Evolutionary conservation across 2,329 filamentous ascomycete genomes (phyloP).

Genomic region (Dothidotthia symphoricarpi): DNA sequence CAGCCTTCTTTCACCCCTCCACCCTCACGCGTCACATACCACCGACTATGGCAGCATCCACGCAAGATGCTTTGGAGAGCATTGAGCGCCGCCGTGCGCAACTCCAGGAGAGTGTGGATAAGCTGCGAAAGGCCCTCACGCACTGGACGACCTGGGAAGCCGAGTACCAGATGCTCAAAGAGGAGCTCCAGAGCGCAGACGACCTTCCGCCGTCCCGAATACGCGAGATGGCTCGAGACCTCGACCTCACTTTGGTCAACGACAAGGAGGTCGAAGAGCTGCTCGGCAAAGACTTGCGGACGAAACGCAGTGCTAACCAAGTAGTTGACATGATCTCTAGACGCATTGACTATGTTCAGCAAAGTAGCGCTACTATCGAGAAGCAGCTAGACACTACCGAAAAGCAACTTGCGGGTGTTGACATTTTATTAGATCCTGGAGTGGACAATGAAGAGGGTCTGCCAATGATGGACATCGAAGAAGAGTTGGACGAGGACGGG

Average conservation of each 20-base stretch:
- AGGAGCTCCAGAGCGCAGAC: conserved; percentile 63
- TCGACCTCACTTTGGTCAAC: conserved; percentile 64
- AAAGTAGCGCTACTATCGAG: conserved; percentile 72
- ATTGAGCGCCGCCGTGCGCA: conserved; percentile 72
- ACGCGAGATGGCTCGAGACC: conserved; percentile 54
- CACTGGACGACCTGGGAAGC: conserved; percentile 91
- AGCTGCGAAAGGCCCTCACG: conserved; percentile 71
- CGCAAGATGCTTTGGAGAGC: conserved; percentile 57
- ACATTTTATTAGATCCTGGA: conserved; percentile 60
- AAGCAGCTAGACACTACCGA: conserved; percentile 70
- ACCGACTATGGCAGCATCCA: conserved; percentile 25
- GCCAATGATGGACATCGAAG: conserved; percentile 85
- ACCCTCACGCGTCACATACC: conserved; percentile 1
- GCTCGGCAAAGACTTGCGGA: conserved; percentile 47
- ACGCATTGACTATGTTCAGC: conserved; percentile 83
- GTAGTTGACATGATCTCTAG: conserved; percentile 67
- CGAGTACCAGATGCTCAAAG: conserved; percentile 86
- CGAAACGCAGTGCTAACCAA: conserved; percentile 58
- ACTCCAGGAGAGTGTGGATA: conserved; percentile 72
- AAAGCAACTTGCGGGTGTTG: conserved; percentile 61
- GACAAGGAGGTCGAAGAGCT: conserved; percentile 59
- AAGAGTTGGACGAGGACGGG: conserved; percentile 86
- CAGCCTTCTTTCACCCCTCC: conserved; percentile 3
- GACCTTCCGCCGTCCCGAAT: conserved; percentile 29
- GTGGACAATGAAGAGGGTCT: conserved; percentile 66